Evolutionary conservation across 345 rosid genomes (phyloP), one percentile per base, ranked within the genome.

Genomic region (Kandelia obovata): DNA sequence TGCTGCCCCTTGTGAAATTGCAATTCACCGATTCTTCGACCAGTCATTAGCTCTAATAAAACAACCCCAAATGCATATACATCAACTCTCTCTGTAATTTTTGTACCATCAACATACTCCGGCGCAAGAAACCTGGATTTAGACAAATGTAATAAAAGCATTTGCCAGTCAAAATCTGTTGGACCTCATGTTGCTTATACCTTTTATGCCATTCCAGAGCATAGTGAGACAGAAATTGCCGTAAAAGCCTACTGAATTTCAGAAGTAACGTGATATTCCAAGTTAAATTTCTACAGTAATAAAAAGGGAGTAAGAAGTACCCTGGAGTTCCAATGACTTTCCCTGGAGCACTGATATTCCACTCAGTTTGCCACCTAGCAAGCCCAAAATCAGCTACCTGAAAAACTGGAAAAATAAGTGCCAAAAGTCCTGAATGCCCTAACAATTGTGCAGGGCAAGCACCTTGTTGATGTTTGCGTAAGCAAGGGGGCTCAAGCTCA

Each of bases 341-440:
- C 32, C 77, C 86, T 61, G 81, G 85, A 11, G 61, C 58, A 58
- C 70, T 73, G 51, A 72, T 28, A 62, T 69, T 75, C 81, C 81
- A 79, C 67, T 85, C 89, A 17, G 84, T 71, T 25, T 79, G 78
- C 90, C 92, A 87, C 69, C 90, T 74, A 56, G 90, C 92, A 16
- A 89, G 87, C 74, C 90, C 95, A 69, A 89, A 89, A 83, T 89
- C 95, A 68, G 88, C 84, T 61, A 87, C 88, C 95, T 89, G 13
- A 35, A 62, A 60, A 58, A 58, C 7, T 25, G 59, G 3, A 55
- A 55, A 7, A 66, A 15, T 25, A 66, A 20, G 49, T 21, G 30
- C 16, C 59, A 21, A 56, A 27, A 21, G 25, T 56, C 59, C 25
- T 6, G 31, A 56, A 56, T 21, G 6, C 11, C 16, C 28, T 4